A percentile compares a stretch with the other conserved stretches of the same genome.
These are phyloP conservation scores for Saprolegnia diclina DNA, from an alignment of 352 stramenopile species.

Conservation along the genomic window DNA sequence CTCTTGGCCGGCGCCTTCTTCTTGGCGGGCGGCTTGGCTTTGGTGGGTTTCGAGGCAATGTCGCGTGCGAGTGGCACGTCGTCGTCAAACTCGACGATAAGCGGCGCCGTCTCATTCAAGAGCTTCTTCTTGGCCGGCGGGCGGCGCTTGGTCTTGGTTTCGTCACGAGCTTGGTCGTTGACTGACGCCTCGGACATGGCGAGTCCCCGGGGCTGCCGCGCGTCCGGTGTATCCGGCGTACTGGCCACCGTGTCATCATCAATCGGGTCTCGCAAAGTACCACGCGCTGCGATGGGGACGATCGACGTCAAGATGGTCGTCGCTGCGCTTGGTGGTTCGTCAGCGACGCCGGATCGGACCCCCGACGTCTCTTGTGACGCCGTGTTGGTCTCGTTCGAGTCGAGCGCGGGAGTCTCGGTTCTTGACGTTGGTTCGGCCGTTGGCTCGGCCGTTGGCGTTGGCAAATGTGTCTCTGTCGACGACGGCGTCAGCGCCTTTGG, in stretches of 20 bases:
- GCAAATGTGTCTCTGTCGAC: not conserved
- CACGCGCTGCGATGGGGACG: no score
- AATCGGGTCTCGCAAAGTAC: not conserved
- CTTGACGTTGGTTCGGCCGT: no score
- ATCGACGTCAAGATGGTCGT: no score
- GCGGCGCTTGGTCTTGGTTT: not conserved
- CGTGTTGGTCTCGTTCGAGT: no score
- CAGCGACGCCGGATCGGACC: no score
- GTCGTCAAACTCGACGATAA: not conserved
- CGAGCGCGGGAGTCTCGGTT: not conserved
- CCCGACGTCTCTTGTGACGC: no score
- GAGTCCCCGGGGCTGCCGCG: not conserved
- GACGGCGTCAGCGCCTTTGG: not conserved
- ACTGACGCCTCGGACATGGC: not conserved
- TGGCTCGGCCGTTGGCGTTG: no score
- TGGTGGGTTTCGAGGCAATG: not conserved
- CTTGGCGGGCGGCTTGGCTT: conserved; percentile 1
- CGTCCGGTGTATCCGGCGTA: not conserved
- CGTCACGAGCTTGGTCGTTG: not conserved
- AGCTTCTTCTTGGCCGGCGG: not conserved
- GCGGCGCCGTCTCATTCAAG: not conserved
- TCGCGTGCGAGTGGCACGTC: not conserved
- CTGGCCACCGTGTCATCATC: not conserved
- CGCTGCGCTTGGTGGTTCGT: no score
- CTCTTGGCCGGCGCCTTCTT: not conserved